These are phyloP conservation scores for Ormosia semicastrata DNA, from an alignment of 306 rosid species.

Conservation along the genomic window DNA sequence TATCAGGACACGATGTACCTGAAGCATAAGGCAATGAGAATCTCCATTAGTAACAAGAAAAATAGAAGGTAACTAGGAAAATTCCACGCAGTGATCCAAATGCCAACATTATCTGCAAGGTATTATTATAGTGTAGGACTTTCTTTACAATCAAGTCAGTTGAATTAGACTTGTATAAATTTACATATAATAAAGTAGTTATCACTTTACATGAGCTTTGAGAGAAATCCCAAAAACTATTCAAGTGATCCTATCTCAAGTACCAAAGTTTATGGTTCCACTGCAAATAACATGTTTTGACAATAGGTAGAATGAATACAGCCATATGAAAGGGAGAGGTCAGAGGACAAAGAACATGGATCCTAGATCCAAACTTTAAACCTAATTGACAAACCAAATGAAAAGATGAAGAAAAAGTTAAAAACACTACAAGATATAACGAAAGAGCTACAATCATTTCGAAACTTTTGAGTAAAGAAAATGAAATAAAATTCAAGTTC, in stretches of 20 bases:
- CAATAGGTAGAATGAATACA: slow-evolving; percentile 1
- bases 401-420: slow-evolving; percentile 2
- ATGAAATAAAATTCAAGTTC: not conserved
- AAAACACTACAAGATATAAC: not conserved
- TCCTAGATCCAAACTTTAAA: not conserved
- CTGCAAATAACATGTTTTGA: not conserved
- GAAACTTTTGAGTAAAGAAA: not conserved
- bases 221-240: not conserved
- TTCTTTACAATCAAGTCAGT: not conserved
- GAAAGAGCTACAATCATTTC: not conserved
- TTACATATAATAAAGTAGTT: not conserved
- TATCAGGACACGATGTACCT: slow-evolving; percentile 90
- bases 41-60: slow-evolving; percentile 17
- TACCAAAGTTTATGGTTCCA: not conserved
- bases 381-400: not conserved
- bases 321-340: not conserved
- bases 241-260: not conserved
- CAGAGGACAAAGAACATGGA: not conserved
- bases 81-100: slow-evolving; percentile 3
- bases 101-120: not conserved
- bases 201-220: not conserved
- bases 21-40: slow-evolving; percentile 25
- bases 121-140: not conserved
- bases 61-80: not conserved
- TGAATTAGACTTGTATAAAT: not conserved